Conservation (phyloP, 768 basidiomycete genomes). For the Russula compacta region DNA sequence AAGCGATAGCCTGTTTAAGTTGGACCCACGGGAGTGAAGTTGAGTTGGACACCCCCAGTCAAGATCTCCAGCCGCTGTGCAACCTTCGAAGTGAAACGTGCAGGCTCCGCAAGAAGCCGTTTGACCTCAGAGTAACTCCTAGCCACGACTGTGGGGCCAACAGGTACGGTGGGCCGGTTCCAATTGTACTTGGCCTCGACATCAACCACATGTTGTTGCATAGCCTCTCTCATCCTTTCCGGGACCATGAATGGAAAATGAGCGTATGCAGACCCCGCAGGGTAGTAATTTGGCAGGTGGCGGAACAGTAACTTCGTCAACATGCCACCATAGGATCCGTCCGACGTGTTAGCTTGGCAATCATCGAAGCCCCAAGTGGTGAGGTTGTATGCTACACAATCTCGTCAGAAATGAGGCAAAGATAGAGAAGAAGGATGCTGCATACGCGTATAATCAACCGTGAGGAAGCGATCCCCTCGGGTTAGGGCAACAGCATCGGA, state of each 20-base stretch:
- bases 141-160: constrained; percentile 2
- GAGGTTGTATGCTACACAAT: constrained; percentile 49
- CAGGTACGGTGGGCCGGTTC: constrained; percentile 36
- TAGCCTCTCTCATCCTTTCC: constrained; percentile 32
- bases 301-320: constrained; percentile 65
- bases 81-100: background rate
- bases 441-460: constrained; percentile 68
- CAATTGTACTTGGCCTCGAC: constrained; percentile 46
- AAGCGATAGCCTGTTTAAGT: background rate
- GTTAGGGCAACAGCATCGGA: constrained; percentile 67
- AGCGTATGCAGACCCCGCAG: constrained; percentile 54
- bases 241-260: constrained; percentile 80
- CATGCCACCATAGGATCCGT: constrained; percentile 71
- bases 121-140: background rate
- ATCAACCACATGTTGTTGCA: constrained; percentile 28
- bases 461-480: constrained; percentile 74
- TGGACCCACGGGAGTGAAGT: constrained; percentile 1
- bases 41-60: constrained; percentile 4
- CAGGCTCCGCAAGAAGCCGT: background rate
- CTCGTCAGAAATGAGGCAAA: background rate
- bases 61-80: constrained; percentile 1
- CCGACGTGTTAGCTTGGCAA: constrained; percentile 49
- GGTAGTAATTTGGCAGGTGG: constrained; percentile 61
- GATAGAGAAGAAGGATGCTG: constrained; percentile 2
- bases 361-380: constrained; percentile 76